Percentiles rank a stretch among this genome's conserved stretches.
These are phyloP conservation scores for Gymnopus androsaceus DNA, from an alignment of 1,284 basidiomycete genomes.

Conservation along the genomic window DNA sequence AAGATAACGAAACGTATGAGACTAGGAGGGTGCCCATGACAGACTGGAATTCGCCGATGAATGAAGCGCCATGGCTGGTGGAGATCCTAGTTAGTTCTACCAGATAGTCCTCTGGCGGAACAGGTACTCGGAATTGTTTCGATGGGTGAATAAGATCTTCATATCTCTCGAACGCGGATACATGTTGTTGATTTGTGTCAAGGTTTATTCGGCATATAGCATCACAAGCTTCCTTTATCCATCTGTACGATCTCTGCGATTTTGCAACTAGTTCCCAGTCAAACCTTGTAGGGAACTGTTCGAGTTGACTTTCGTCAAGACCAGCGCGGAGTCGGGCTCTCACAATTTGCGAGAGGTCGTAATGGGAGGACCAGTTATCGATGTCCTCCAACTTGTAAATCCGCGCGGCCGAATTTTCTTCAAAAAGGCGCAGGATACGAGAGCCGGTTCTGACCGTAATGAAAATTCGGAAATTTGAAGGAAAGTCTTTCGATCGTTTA, in stretches of 20 bases:
- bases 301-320: background rate
- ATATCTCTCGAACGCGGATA: background rate
- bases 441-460: slow-evolving; percentile 19
- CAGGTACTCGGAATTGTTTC: background rate
- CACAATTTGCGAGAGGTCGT: background rate
- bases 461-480: slow-evolving; percentile 21
- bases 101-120: background rate
- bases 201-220: background rate
- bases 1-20: background rate
- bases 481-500: slow-evolving; percentile 17
- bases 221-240: background rate
- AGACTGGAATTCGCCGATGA: background rate
- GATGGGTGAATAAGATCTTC: background rate
- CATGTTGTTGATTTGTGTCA: background rate
- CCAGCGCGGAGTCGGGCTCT: background rate
- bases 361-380: background rate
- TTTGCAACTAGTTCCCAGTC: background rate
- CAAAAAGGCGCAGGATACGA: background rate
- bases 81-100: background rate
- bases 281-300: background rate
- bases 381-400: background rate
- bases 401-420: background rate
- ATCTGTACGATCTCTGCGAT: background rate
- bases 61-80: background rate
- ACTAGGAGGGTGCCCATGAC: background rate